A percentile compares a stretch with the other conserved stretches of the same genome.
These are phyloP conservation scores for Coemansia sp. DNA, from an alignment of 192 early-diverging fungal species.

Conservation along the genomic window DNA sequence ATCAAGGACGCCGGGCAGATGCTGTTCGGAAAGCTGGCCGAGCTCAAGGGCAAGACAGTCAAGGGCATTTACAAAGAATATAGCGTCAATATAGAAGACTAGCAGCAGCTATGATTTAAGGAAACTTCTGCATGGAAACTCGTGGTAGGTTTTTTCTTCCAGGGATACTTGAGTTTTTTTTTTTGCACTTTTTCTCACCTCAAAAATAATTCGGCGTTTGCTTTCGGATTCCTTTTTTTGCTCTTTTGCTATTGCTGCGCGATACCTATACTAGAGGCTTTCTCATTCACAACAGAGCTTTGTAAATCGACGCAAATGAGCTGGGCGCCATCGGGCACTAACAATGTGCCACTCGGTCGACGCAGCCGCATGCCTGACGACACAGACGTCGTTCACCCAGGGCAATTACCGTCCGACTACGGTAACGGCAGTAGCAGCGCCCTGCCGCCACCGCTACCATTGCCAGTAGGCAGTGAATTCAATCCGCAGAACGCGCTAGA, in stretches of 20 bases:
- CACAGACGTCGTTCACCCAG: not conserved
- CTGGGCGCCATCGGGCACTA: slow-evolving; percentile 52
- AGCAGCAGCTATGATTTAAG: not conserved
- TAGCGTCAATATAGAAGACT: slow-evolving; percentile 23
- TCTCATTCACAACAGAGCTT: not conserved
- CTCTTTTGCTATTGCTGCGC: not conserved
- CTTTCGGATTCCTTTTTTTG: not conserved
- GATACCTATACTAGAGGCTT: not conserved
- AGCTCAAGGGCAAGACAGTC: slow-evolving; percentile 44
- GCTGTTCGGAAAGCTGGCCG: slow-evolving; percentile 50
- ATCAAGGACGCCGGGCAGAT: slow-evolving; percentile 48
- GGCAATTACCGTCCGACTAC: not conserved
- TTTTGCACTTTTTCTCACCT: not conserved
- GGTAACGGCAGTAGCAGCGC: not conserved
- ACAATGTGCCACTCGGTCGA: slow-evolving; percentile 48
- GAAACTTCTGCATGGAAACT: not conserved
- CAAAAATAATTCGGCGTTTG: not conserved
- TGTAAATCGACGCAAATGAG: slow-evolving; percentile 19
- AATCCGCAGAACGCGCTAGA: slow-evolving; percentile 35
- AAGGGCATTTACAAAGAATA: slow-evolving; percentile 44
- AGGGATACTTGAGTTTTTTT: not conserved
- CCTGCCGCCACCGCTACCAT: not conserved
- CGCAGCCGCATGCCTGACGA: slow-evolving; percentile 19
- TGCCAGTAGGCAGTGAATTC: slow-evolving; percentile 1
- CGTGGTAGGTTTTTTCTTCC: not conserved